Percentiles rank a stretch among this genome's conserved stretches.
phyloP scores from a whole-genome alignment of 371 early-diverging fungal species.

The Batkoa obscura region DNA sequence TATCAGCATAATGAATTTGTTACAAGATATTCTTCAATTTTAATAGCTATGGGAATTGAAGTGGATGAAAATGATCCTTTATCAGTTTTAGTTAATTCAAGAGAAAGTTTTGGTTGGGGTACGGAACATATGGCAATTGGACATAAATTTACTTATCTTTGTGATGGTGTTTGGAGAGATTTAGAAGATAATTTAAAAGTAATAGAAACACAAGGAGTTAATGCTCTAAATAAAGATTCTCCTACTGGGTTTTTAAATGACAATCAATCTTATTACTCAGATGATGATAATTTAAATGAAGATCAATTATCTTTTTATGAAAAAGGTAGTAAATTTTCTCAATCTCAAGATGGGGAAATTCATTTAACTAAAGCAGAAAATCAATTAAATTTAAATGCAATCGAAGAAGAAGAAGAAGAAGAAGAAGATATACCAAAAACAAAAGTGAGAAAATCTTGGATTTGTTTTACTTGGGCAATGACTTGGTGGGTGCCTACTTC shows the following conservation, averaged over 20 bases:
- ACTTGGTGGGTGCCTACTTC: constrained; percentile 64
- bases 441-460: constrained; percentile 41
- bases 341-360: neutral
- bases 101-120: constrained; percentile 19
- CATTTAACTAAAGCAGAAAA: neutral
- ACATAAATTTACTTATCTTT: constrained; percentile 37
- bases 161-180: constrained; percentile 52
- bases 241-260: neutral
- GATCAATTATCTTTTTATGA: neutral
- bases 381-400: neutral
- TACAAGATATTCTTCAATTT: constrained; percentile 25
- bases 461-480: constrained; percentile 38
- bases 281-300: neutral
- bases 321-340: neutral
- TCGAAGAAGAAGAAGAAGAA: constrained; percentile 12
- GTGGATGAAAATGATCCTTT: constrained; percentile 11
- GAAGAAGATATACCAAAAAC: constrained; percentile 29
- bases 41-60: constrained; percentile 16
- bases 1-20: constrained; percentile 41
- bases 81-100: constrained; percentile 17
- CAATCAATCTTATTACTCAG: neutral
- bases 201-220: constrained; percentile 33
- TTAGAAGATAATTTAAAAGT: constrained; percentile 55
- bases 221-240: neutral
- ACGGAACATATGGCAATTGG: constrained; percentile 21